These are phyloP conservation scores for Exophiala sideris DNA, from an alignment of 2,329 filamentous ascomycete species.

Conservation along the genomic window DNA sequence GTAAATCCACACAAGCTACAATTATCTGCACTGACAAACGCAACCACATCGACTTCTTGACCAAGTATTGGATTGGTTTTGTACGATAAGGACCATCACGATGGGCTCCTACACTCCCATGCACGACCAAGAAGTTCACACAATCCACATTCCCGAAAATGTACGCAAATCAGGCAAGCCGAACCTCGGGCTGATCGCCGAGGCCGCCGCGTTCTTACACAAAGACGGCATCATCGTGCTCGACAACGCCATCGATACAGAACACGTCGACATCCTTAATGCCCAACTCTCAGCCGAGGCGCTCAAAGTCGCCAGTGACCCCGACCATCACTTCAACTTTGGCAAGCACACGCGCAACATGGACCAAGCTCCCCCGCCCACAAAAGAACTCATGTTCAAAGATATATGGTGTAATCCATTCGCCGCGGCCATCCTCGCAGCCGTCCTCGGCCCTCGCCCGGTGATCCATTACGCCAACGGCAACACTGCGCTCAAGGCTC, in stretches of 20 bases:
- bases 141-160: conserved; percentile 23
- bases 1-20: too few relatives aligned
- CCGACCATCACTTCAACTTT: conserved; percentile 32
- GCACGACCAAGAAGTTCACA: conserved; percentile 25
- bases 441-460: conserved; percentile 39
- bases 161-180: conserved; percentile 14
- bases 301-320: conserved; percentile 31
- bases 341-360: conserved; percentile 38
- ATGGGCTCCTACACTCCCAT: conserved; percentile 22
- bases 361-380: conserved; percentile 40
- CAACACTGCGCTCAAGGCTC: conserved; percentile 41
- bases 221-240: conserved; percentile 39
- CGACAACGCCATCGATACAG: conserved; percentile 35
- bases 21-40: neutral
- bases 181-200: conserved; percentile 25
- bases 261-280: conserved; percentile 36
- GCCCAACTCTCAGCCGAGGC: conserved; percentile 32
- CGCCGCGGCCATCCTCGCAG: conserved; percentile 33
- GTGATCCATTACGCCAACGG: conserved; percentile 38
- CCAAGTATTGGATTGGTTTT: too few relatives aligned
- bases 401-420: conserved; percentile 42
- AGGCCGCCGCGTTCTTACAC: conserved; percentile 31
- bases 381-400: conserved; percentile 34
- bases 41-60: neutral
- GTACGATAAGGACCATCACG: neutral